A percentile compares a stretch with the other conserved stretches of the same genome.
Evolutionary conservation across 2,329 filamentous ascomycete species (phyloP).

Genomic region (Teratosphaeria pseudoeucalypti): DNA sequence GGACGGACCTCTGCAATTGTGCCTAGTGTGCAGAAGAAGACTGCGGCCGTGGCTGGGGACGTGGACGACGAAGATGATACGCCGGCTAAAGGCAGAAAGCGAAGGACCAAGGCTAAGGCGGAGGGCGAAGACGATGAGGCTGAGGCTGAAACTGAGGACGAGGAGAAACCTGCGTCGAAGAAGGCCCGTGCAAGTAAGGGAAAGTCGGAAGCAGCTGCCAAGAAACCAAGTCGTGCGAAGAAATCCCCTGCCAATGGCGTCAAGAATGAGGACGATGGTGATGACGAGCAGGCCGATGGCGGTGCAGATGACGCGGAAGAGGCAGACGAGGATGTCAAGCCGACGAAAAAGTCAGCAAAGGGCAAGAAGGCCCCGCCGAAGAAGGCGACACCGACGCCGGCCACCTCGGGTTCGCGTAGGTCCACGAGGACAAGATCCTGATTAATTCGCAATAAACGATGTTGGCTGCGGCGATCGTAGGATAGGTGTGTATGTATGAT

Average conservation of each 20-base stretch:
- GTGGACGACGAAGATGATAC: conserved; percentile 14
- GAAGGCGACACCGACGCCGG: conserved; percentile 6
- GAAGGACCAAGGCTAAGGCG: conserved; percentile 18
- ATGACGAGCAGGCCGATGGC: conserved; percentile 2
- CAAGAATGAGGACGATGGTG: conserved; percentile 2
- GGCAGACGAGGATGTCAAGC: conserved; percentile 4
- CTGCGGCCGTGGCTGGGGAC: conserved; percentile 47
- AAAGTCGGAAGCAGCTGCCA: conserved; percentile 2
- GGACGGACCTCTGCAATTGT: conserved; percentile 86
- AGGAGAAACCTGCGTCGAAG: conserved; percentile 11
- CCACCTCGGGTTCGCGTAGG: conserved; percentile 10
- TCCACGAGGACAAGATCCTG: conserved; percentile 10
- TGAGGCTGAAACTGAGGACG: not conserved
- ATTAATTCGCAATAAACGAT: not conserved
- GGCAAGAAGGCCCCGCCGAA: conserved; percentile 7
- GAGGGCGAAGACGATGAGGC: conserved; percentile 14
- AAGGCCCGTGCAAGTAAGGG: conserved; percentile 7
- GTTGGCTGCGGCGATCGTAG: not conserved
- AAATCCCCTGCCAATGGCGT: conserved; percentile 6
- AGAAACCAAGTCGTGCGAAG: conserved; percentile 5
- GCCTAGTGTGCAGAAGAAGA: conserved; percentile 77
- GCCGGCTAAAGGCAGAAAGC: conserved; percentile 24
- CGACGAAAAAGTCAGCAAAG: not conserved
- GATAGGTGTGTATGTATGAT: not conserved
- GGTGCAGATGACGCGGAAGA: conserved; percentile 5